These are phyloP conservation scores for Posidonia australis DNA, from an alignment of 106 monocot species.

Conservation along the genomic window DNA sequence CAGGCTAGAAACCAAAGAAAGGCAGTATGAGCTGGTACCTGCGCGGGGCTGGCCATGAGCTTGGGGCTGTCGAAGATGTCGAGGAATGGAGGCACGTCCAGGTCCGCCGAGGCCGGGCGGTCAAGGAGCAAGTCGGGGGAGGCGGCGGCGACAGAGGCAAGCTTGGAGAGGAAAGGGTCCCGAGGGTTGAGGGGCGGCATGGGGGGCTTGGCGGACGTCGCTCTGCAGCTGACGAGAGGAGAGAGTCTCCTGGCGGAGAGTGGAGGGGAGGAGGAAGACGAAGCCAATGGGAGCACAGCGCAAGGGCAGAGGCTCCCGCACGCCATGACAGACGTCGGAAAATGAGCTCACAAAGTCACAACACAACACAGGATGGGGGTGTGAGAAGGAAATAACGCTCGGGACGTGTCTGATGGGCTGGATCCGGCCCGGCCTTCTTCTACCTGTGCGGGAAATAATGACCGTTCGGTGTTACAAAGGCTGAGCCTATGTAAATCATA, in stretches of 20 bases:
- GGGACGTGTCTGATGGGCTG: too few relatives aligned
- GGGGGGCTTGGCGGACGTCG: conserved; percentile 13
- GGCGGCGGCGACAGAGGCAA: conserved; percentile 43
- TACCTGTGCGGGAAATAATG: too few relatives aligned
- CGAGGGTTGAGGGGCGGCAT: conserved; percentile 50
- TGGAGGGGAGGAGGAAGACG: background rate
- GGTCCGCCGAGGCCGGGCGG: conserved; percentile 7
- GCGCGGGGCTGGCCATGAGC: conserved; percentile 84
- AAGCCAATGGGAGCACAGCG: background rate
- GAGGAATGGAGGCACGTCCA: conserved; percentile 51
- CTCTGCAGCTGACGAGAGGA: conserved; percentile 2
- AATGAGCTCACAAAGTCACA: conserved; percentile 4
- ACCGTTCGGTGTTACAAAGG: too few relatives aligned
- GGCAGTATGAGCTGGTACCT: conserved; percentile 25
- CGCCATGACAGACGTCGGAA: conserved; percentile 14
- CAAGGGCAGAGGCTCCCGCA: conserved; percentile 15
- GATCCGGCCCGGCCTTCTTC: too few relatives aligned
- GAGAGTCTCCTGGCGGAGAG: background rate
- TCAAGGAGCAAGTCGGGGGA: conserved; percentile 32
- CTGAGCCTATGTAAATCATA: too few relatives aligned
- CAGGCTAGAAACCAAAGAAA: background rate
- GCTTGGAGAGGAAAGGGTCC: conserved; percentile 63
- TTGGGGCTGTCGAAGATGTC: conserved; percentile 70
- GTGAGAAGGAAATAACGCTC: background rate
- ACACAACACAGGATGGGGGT: background rate